Evolutionary conservation across 768 basidiomycete genomes (phyloP).

Genomic region (Termitomyces sp.): DNA sequence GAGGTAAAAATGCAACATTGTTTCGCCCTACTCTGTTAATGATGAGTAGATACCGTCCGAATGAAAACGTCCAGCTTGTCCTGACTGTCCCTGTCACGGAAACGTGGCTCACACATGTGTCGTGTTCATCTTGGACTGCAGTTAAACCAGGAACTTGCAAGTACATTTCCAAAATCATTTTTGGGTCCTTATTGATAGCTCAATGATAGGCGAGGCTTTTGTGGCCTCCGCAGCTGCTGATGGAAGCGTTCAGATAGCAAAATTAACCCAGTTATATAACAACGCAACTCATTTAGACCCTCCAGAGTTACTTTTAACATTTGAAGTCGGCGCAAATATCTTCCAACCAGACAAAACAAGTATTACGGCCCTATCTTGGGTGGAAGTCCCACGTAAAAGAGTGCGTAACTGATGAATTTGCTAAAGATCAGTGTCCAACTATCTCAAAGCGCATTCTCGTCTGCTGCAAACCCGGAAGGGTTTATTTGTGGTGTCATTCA

Average conservation of each 20-base stretch:
- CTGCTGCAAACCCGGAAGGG: constrained; percentile 52
- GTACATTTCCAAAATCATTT: constrained; percentile 12
- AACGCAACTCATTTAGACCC: neutral
- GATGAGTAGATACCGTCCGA: constrained; percentile 20
- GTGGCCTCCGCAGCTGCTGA: constrained; percentile 57
- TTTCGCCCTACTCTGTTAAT: neutral
- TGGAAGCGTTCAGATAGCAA: constrained; percentile 54
- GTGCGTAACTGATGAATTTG: constrained; percentile 26
- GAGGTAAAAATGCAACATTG: constrained; percentile 32
- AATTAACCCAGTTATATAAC: constrained; percentile 37
- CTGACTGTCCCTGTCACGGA: constrained; percentile 40
- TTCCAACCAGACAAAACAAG: constrained; percentile 35
- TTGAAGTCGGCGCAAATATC: constrained; percentile 25
- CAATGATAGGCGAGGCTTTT: constrained; percentile 43
- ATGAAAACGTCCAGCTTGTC: constrained; percentile 25
- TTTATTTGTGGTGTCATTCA: constrained; percentile 51
- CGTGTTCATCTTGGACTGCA: constrained; percentile 53
- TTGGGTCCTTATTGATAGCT: neutral
- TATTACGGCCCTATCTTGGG: constrained; percentile 55
- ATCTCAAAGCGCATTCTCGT: constrained; percentile 48
- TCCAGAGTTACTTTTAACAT: constrained; percentile 12
- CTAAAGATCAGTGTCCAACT: neutral
- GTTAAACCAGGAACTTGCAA: constrained; percentile 37
- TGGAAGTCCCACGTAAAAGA: constrained; percentile 30
- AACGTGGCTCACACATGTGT: constrained; percentile 60